Conservation (phyloP, 495 filamentous ascomycete genomes). For the Astrocystis sublimbata region DNA sequence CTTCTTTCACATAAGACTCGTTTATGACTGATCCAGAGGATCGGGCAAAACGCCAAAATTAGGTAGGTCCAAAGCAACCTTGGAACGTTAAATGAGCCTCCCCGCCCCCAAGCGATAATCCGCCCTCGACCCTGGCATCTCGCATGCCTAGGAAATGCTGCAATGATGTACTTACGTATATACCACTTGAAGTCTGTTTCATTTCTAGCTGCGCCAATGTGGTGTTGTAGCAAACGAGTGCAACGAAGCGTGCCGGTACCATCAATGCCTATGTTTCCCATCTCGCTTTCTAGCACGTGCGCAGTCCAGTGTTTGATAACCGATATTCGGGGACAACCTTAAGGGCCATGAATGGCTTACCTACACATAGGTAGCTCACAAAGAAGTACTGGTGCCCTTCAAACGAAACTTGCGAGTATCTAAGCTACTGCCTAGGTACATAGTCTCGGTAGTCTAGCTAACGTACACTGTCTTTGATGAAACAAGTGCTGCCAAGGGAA, state of each 20-base stretch:
- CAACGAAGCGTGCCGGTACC: background rate
- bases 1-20: too few relatives aligned
- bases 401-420: constrained; percentile 2
- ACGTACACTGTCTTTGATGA: background rate
- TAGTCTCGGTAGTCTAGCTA: too few relatives aligned
- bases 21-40: too few relatives aligned
- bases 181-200: background rate
- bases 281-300: background rate
- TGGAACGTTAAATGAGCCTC: constrained; percentile 20
- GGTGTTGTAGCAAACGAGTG: background rate
- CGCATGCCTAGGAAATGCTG: background rate
- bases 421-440: too few relatives aligned
- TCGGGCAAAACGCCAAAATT: too few relatives aligned
- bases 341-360: background rate
- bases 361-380: too few relatives aligned
- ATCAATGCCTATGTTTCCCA: too few relatives aligned
- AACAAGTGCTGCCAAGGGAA: background rate
- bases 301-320: constrained; percentile 1
- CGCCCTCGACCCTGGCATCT: constrained; percentile 8
- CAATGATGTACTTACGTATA: background rate
- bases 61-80: background rate
- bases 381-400: too few relatives aligned
- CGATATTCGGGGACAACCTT: too few relatives aligned
- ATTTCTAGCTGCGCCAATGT: constrained; percentile 3
- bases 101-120: constrained; percentile 17